These are phyloP conservation scores for Craterostigma plantagineum DNA, from an alignment of 257 asterid species.

Conservation along the genomic window DNA sequence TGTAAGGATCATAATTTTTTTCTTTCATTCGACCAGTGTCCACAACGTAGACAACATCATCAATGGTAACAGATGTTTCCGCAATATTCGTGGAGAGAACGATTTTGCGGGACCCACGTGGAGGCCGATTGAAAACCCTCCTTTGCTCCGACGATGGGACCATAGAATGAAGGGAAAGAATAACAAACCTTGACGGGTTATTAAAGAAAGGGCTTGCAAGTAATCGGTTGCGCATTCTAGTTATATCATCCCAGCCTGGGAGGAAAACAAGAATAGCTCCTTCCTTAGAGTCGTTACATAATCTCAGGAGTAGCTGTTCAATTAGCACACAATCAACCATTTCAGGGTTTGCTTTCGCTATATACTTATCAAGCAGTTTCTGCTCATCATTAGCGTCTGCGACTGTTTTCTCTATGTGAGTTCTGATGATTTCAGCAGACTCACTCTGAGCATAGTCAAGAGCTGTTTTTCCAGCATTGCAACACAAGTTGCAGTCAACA, in stretches of 20 bases:
- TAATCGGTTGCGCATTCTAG: conserved; percentile 39
- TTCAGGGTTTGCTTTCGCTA: conserved; percentile 50
- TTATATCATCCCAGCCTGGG: conserved; percentile 96
- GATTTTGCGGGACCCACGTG: conserved; percentile 70
- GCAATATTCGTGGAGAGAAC: conserved; percentile 92
- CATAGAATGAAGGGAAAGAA: conserved; percentile 71
- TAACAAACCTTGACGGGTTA: conserved; percentile 37
- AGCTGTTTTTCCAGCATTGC: conserved; percentile 48
- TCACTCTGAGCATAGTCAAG: conserved; percentile 60
- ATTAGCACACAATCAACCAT: conserved; percentile 60
- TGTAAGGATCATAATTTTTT: conserved; percentile 75
- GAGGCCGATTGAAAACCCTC: conserved; percentile 53
- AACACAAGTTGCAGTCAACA: conserved; percentile 37
- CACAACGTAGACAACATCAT: conserved; percentile 80
- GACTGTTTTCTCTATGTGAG: conserved; percentile 34
- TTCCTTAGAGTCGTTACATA: conserved; percentile 45
- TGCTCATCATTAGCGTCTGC: conserved; percentile 28
- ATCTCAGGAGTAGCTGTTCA: conserved; percentile 51
- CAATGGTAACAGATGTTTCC: conserved; percentile 86
- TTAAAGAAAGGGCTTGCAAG: conserved; percentile 43
- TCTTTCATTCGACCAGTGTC: conserved; percentile 95
- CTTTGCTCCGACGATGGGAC: conserved; percentile 73
- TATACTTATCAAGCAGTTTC: conserved; percentile 52
- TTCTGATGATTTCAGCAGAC: conserved; percentile 47
- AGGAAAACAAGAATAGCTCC: conserved; percentile 91